Percentiles rank a stretch among this genome's conserved stretches.
phyloP scores from a whole-genome alignment of 768 basidiomycete species.

The Clitopilus hobsonii region DNA sequence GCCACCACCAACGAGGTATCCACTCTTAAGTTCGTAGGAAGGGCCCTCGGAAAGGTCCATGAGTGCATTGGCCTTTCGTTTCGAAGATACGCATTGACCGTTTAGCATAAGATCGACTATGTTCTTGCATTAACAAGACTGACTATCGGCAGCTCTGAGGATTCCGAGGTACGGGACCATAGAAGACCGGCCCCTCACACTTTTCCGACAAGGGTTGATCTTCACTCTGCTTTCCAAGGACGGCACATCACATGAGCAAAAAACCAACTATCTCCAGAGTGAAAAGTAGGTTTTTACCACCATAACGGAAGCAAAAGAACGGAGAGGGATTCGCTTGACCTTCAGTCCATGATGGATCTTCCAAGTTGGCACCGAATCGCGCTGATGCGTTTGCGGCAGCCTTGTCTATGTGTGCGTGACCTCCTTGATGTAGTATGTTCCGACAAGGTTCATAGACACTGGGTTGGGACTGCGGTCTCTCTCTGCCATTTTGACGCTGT shows the following conservation, averaged over 20 bases:
- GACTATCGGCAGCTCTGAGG: no score
- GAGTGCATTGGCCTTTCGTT: no score
- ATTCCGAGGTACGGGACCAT: neutral
- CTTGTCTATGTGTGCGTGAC: neutral
- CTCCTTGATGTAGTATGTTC: neutral
- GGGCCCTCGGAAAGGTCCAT: no score
- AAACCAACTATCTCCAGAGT: neutral
- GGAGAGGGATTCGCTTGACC: neutral
- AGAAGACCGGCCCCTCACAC: neutral
- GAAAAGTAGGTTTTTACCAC: neutral
- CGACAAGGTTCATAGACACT: neutral
- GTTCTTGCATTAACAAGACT: no score
- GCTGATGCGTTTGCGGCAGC: neutral
- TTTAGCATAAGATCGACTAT: no score
- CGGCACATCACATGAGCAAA: neutral
- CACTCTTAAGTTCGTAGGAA: no score
- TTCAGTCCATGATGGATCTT: neutral
- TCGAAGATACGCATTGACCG: no score
- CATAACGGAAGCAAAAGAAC: neutral
- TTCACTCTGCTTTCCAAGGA: neutral
- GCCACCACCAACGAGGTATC: no score
- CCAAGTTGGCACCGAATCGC: neutral
- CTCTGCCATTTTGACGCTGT: neutral
- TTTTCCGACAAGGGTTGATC: neutral
- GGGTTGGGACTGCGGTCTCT: neutral